These are phyloP conservation scores for Entelexis paramagnoliae DNA, from an alignment of 1,139 yeast species.

Conservation along the genomic window DNA sequence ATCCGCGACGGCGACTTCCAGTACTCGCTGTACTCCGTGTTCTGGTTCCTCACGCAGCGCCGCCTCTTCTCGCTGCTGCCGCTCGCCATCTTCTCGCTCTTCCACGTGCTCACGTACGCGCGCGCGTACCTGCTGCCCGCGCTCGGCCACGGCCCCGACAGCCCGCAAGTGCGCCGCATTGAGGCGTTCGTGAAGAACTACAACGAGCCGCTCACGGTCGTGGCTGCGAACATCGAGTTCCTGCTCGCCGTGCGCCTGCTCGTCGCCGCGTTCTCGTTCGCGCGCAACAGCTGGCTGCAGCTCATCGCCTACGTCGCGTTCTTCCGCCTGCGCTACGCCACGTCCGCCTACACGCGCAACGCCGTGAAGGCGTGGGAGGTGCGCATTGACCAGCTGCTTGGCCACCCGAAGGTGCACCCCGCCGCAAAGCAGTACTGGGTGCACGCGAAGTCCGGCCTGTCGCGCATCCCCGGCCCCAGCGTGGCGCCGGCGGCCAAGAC, in stretches of 20 bases:
- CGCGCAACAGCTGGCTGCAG: constrained; percentile 53
- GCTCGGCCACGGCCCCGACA: constrained; percentile 41
- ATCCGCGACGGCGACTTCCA: constrained; percentile 57
- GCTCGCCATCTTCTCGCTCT: constrained; percentile 55
- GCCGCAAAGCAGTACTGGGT: constrained; percentile 52
- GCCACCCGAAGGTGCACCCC: constrained; percentile 50
- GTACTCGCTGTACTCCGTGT: constrained; percentile 47
- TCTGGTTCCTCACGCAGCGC: constrained; percentile 48
- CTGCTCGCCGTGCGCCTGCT: constrained; percentile 38
- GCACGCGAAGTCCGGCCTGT: constrained; percentile 37
- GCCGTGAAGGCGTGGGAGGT: constrained; percentile 64
- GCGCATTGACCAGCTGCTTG: constrained; percentile 54
- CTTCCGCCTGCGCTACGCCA: constrained; percentile 68
- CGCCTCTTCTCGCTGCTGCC: constrained; percentile 52
- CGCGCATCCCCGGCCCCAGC: constrained; percentile 17
- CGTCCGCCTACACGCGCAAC: constrained; percentile 61
- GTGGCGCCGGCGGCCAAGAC: constrained; percentile 4
- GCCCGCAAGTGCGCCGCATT: constrained; percentile 38
- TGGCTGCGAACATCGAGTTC: constrained; percentile 65
- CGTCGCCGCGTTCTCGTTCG: constrained; percentile 49
- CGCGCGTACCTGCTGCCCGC: constrained; percentile 61
- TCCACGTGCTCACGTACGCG: constrained; percentile 61
- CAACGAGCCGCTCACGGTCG: constrained; percentile 59
- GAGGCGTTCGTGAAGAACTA: constrained; percentile 49
- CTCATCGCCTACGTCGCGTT: constrained; percentile 52